Evolutionary conservation across 345 rosid species (phyloP), one percentile per base, ranked within the genome.

Genomic region (Hibiscus trionum): DNA sequence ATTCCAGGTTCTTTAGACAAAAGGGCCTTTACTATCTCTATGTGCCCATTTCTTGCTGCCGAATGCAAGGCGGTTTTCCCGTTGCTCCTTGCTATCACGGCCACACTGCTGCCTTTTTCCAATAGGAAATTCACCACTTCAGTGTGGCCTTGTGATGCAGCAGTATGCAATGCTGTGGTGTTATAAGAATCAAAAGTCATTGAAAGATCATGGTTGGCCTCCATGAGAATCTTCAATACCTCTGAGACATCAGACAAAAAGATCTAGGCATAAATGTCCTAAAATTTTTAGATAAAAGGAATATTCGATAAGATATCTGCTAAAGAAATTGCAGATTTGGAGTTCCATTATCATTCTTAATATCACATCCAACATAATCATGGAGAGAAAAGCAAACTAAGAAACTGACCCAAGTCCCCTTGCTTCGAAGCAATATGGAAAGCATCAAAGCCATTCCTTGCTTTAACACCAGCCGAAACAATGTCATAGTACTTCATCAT

Each of bases 401-500:
- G 55, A 76, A 71, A 61, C 86, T 76, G 75, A 91, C 98, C 84
- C 64, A 91, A 80, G 66, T 87, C 21, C 31, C 97, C 98, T 77
- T 87, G 90, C 86, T 88, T 91, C 47, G 97, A 91, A 77, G 97
- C 98, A 71, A 90, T 77, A 62, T 91, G 97, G 72, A 91, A 91
- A 17, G 98, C 90, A 75, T 93, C 98, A 59, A 76, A 91, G 14
- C 97, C 93, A 65, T 91, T 91, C 73, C 82, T 85, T 4, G 98
- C 96, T 78, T 83, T 91, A 33, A 82, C 72, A 62, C 72, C 84
- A 16, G 98, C 96, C 71, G 80, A 75, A 50, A 56, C 80, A 61
- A 78, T 62, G 76, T 88, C 97, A 49, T 78, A 85, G 76, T 78
- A 76, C 78, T 80, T 85, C 61, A 90, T 85, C 79, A 93, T 75